Evolutionary conservation across 169 alveolate genomes (phyloP).

Genomic region (Eimeria zaria): DNA sequence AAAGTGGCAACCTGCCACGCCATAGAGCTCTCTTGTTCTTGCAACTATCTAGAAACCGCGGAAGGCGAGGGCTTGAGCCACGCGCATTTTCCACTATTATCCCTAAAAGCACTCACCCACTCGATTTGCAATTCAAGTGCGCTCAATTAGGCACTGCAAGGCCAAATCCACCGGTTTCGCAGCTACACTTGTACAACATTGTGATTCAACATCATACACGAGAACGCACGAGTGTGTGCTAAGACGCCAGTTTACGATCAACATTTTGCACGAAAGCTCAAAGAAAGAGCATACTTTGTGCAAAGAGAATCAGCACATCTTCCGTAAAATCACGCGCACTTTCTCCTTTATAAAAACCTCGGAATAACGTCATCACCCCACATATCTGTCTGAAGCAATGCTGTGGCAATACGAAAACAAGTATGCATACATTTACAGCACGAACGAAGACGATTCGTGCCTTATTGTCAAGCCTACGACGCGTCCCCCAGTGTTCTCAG

Average conservation of each 20-base stretch:
- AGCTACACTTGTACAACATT: background rate
- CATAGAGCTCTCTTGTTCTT: background rate
- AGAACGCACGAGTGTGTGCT: background rate
- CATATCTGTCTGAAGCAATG: background rate
- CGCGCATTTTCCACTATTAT: background rate
- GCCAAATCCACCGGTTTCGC: background rate
- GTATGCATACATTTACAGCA: background rate
- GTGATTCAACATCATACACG: background rate
- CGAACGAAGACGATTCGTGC: background rate
- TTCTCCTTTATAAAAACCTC: background rate
- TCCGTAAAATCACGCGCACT: background rate
- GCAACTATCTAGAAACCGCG: background rate
- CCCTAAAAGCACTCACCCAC: background rate
- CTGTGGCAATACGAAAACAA: background rate
- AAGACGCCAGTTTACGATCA: too few species aligned
- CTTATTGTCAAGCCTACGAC: background rate
- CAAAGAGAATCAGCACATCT: too few species aligned
- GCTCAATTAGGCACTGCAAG: background rate
- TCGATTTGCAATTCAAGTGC: background rate
- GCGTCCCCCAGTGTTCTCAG: background rate
- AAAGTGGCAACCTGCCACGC: background rate
- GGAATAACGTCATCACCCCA: background rate
- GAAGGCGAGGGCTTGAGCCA: background rate
- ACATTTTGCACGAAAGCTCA: too few species aligned
- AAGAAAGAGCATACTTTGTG: too few species aligned